phyloP scores from a whole-genome alignment of 1,139 yeast species.

The Debaryomyces fabryi region DNA sequence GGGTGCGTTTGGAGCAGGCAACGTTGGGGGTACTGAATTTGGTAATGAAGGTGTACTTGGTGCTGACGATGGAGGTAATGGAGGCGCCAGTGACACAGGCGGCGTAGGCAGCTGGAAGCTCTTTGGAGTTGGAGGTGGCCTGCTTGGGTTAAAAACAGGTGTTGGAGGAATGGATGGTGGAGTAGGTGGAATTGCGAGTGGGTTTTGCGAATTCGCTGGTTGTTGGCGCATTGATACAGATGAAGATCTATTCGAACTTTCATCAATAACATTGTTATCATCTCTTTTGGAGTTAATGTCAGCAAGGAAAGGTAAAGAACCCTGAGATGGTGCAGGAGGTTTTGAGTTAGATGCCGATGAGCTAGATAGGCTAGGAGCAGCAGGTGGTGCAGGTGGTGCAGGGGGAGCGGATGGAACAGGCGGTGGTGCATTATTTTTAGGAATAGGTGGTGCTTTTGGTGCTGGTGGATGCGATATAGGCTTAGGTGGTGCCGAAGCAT shows the following conservation, averaged over 20 bases:
- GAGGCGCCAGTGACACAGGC: slow-evolving; percentile 17
- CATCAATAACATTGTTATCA: slow-evolving; percentile 22
- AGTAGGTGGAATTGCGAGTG: slow-evolving; percentile 17
- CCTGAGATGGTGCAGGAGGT: slow-evolving; percentile 22
- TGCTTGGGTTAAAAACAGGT: slow-evolving; percentile 12
- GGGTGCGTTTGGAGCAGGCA: slow-evolving; percentile 7
- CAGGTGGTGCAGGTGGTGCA: slow-evolving; percentile 20
- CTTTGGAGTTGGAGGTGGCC: slow-evolving; percentile 13
- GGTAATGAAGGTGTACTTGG: slow-evolving; percentile 8
- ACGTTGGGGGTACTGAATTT: slow-evolving; percentile 14
- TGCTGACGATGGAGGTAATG: slow-evolving; percentile 14
- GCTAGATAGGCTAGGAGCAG: slow-evolving; percentile 12
- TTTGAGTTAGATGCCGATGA: slow-evolving; percentile 4
- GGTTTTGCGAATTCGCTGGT: not conserved
- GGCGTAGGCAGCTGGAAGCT: slow-evolving; percentile 12
- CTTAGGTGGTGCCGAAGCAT: not conserved
- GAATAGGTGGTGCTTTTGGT: slow-evolving; percentile 17
- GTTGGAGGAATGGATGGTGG: slow-evolving; percentile 16
- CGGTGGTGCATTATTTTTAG: slow-evolving; percentile 10
- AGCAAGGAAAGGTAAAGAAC: slow-evolving; percentile 41
- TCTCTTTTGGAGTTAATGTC: slow-evolving; percentile 45
- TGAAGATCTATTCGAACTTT: not conserved
- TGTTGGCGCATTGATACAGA: not conserved
- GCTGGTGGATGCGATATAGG: slow-evolving; percentile 8
- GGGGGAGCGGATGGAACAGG: slow-evolving; percentile 22